These are phyloP conservation scores for Globisporangium yorkense DNA, from an alignment of 352 stramenopile genomes.

Conservation along the genomic window DNA sequence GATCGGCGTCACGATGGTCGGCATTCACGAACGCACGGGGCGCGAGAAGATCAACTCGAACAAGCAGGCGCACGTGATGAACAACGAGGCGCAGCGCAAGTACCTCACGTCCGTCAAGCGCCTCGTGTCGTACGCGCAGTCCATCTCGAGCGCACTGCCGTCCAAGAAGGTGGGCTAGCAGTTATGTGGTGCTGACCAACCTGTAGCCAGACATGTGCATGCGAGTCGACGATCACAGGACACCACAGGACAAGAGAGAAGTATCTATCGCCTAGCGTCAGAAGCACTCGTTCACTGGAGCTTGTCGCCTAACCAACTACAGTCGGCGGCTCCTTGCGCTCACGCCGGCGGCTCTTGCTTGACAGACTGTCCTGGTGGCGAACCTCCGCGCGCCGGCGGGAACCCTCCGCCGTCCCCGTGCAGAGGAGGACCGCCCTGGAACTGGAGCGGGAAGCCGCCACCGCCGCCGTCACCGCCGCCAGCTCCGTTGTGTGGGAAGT, in stretches of 20 bases:
- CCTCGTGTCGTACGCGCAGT: conserved; percentile 96
- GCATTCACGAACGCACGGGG: conserved; percentile 96
- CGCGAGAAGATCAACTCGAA: conserved; percentile 95
- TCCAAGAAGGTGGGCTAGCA: conserved; percentile 68
- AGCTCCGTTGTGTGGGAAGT: conserved; percentile 8
- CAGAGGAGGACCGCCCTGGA: conserved; percentile 13
- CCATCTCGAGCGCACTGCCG: conserved; percentile 69
- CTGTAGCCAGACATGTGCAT: conserved; percentile 2
- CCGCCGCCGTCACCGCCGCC: too few relatives aligned
- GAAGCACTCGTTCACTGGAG: not conserved
- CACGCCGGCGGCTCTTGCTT: conserved; percentile 10
- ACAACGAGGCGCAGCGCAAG: conserved; percentile 98
- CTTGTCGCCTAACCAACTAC: not conserved
- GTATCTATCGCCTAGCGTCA: not conserved
- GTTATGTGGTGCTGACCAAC: conserved; percentile 11
- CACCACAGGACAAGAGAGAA: not conserved
- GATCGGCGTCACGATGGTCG: conserved; percentile 99
- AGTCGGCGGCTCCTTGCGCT: not conserved
- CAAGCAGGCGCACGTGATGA: conserved; percentile 99
- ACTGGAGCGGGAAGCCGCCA: conserved; percentile 3
- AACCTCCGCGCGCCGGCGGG: conserved; percentile 10
- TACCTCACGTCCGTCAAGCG: conserved; percentile 98
- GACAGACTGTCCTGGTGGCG: conserved; percentile 4
- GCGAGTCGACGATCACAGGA: not conserved
- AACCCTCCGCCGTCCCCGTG: conserved; percentile 1